These are phyloP conservation scores for Spongiforma sp. DNA, from an alignment of 1,284 basidiomycete genomes.

Conservation along the genomic window DNA sequence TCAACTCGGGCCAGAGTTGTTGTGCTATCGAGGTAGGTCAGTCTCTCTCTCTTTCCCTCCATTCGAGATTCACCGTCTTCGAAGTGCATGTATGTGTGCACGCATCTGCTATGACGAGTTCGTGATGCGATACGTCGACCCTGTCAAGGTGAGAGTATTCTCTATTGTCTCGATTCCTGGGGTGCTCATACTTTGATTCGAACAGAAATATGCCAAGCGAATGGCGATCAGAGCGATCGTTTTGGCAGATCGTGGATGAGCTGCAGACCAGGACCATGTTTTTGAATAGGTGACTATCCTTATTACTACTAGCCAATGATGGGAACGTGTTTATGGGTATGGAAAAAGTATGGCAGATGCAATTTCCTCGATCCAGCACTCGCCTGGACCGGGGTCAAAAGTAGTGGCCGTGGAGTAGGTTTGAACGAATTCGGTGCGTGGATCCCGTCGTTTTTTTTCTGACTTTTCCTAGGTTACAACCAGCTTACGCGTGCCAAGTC, in stretches of 20 bases:
- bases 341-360: no score
- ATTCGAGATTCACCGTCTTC: neutral
- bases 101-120: conserved; percentile 80
- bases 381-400: conserved; percentile 93
- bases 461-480: conserved; percentile 67
- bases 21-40: conserved; percentile 76
- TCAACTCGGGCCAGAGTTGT: conserved; percentile 95
- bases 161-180: neutral
- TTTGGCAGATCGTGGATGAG: conserved; percentile 73
- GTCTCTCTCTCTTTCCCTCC: no score
- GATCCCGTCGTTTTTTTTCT: neutral
- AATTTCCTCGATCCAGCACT: conserved; percentile 92
- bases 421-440: conserved; percentile 85
- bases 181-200: neutral
- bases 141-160: conserved; percentile 65
- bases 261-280: conserved; percentile 93
- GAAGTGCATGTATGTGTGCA: conserved; percentile 96
- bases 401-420: conserved; percentile 90
- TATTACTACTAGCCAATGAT: no score
- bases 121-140: conserved; percentile 74
- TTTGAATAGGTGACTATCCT: conserved; percentile 67
- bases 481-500: conserved; percentile 79
- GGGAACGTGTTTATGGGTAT: no score
- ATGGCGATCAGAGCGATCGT: conserved; percentile 68
- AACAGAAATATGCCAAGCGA: conserved; percentile 69